Base-by-base conservation (phyloP, 441 rosid species). In the Cnidoscolus chayamansa region DNA sequence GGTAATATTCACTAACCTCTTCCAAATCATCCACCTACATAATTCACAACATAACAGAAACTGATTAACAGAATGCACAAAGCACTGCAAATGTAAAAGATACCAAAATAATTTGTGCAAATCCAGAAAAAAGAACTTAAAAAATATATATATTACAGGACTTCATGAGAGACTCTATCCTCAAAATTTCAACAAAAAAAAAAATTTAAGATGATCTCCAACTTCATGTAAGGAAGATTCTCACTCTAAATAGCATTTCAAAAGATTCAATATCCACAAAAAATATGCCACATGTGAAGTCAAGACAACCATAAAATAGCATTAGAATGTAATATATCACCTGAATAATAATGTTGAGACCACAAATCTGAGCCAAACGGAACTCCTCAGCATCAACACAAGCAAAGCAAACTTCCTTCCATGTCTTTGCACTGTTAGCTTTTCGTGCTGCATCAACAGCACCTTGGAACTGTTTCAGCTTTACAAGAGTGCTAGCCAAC, bases 371-470 rank as follows among this genome's bases (percentile, higher is more conserved):
- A 55, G 99, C 99, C 86, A 96, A 72, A 45, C 97, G 97, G 89
- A 96, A 96, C 79, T 96, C 99, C 86, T 96, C 99, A 40, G 97
- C 99, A 81, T 96, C 99, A 72, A 96, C 97, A 85, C 99, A 96
- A 64, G 99, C 97, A 90, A 96, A 96, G 86, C 99, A 96, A 71
- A 96, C 97, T 85, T 90, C 97, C 82, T 93, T 96, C 99, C 99
- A 96, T 63, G 99, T 96, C 86, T 96, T 96, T 16, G 97, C 93
- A 77, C 99, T 96, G 84, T 96, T 96, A 47, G 99, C 99, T 82
- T 96, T 96, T 70, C 99, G 84, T 73, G 99, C 98, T 51, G 99
- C 99, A 81, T 96, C 99, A 75, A 93, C 98, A 71, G 99, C 99
- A 74, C 97, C 89, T 82, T 96, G 99, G 84, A 90, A 96, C 79